These are phyloP conservation scores for Saccharomycopsis hybrid DNA, from an alignment of 1,139 yeast genomes.

Conservation along the genomic window DNA sequence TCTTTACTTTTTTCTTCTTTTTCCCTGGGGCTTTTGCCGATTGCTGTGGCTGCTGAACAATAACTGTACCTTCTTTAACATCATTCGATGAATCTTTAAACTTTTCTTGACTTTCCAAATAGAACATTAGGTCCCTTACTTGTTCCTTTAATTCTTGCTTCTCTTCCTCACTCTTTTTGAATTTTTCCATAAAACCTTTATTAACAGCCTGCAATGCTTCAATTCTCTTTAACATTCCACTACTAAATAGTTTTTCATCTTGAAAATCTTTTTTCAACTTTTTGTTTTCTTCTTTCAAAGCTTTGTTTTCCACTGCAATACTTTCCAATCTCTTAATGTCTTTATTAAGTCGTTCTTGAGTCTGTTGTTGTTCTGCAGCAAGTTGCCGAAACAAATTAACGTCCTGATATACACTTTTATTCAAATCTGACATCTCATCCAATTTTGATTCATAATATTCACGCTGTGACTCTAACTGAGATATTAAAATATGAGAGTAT, in stretches of 20 bases:
- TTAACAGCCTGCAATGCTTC: conserved; percentile 28
- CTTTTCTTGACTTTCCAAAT: conserved; percentile 65
- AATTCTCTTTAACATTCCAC: conserved; percentile 28
- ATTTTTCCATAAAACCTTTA: conserved; percentile 4
- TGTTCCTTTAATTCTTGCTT: conserved; percentile 60
- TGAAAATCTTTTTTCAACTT: conserved; percentile 30
- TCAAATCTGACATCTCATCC: conserved; percentile 34
- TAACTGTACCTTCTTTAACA: conserved; percentile 62
- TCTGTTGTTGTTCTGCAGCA: conserved; percentile 17
- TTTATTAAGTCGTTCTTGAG: neutral
- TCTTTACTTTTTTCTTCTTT: conserved; percentile 22
- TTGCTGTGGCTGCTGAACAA: conserved; percentile 28
- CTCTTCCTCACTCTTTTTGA: conserved; percentile 28
- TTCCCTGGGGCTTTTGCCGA: conserved; percentile 10
- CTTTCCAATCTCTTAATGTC: neutral
- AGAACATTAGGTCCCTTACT: conserved; percentile 76
- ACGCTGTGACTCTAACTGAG: conserved; percentile 85
- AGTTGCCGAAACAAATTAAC: conserved; percentile 10
- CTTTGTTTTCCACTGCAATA: neutral
- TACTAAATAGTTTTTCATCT: conserved; percentile 44
- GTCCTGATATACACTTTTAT: neutral
- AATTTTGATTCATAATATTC: conserved; percentile 70
- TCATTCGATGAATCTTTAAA: conserved; percentile 65
- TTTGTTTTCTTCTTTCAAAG: neutral
- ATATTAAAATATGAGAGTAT: conserved; percentile 68